A percentile compares a stretch with the other conserved stretches of the same genome.
Conservation (phyloP, 2,329 filamentous ascomycete species). For the Boeremia exigua region DNA sequence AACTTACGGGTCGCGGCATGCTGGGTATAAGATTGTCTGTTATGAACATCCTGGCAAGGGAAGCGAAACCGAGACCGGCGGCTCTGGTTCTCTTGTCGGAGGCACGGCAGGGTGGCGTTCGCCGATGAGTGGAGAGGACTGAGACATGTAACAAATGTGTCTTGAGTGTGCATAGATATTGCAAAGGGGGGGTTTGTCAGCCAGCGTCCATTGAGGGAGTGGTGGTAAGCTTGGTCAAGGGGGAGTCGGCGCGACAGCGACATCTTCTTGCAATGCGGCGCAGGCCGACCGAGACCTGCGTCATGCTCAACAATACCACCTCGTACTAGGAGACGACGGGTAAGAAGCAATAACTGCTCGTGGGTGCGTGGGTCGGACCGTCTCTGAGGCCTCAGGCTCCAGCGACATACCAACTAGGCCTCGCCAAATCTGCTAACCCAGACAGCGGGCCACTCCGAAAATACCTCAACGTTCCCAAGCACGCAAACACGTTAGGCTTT, state of each 20-base stretch:
- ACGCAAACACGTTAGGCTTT: background rate
- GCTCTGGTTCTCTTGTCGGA: background rate
- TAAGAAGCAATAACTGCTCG: background rate
- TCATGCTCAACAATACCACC: conserved; percentile 1
- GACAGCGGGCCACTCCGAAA: background rate
- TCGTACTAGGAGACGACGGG: background rate
- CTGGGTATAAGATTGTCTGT: background rate
- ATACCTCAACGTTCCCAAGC: conserved; percentile 2
- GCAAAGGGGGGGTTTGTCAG: background rate
- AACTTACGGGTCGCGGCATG: background rate
- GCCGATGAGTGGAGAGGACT: background rate
- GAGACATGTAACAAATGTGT: background rate
- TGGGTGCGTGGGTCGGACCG: conserved; percentile 8
- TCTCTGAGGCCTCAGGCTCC: conserved; percentile 3
- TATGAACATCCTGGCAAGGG: background rate
- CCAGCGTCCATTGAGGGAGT: too few relatives aligned
- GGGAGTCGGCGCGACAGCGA: background rate
- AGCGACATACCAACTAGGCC: conserved; percentile 6
- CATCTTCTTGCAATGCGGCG: background rate
- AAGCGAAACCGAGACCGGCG: background rate
- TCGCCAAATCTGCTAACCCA: background rate
- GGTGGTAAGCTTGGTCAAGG: background rate
- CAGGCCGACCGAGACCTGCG: conserved; percentile 5
- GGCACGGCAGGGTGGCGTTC: background rate
- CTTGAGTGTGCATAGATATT: background rate